Evolutionary conservation across 148 eudicot genomes (phyloP), one percentile per base, ranked within the genome.

Genomic region (Salicornia ramosissima): DNA sequence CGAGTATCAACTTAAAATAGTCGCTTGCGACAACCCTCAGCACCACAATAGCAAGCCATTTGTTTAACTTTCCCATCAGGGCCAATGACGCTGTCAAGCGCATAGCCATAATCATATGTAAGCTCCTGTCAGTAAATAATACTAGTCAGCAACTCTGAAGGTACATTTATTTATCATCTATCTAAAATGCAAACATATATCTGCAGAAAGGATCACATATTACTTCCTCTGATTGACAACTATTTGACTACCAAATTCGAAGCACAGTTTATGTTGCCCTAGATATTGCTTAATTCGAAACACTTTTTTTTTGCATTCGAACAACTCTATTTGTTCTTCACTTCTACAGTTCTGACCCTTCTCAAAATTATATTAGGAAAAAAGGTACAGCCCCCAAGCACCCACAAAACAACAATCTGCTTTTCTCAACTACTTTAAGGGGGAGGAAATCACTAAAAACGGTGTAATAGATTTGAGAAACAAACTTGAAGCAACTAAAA

Each of bases 11-110:
- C 28, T 42, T 22, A 63, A 42, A 63, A 63, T 2, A 63, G 31
- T 25, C 83, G 80, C 83, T 80, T 85, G 33, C 84, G 72, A 58
- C 88, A 85, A 46, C 81, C 84, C 26, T 74, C 67, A 29, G 83
- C 75, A 24, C 88, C 84, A 60, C 84, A 82, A 36, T 78, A 73
- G 70, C 86, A 85, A 53, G 80, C 19, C 84, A 75, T 75, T 70
- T 78, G 63, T 69, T 70, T 80, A 14, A 78, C 61, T 74, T 75
- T 75, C 10, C 88, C 86, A 73, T 85, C 88, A 11, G 82, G 68
- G 52, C 82, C 86, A 21, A 68, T 47, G 14, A 82, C 86, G 22
- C 88, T 78, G 58, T 82, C 77, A 12, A 78, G 80, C 3, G 80
- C 73, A 60, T 80, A 82, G 6, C 85, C 83, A 15, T 82, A 82